These are phyloP conservation scores for Tuber indicum DNA, from an alignment of 495 filamentous ascomycete species.

Conservation along the genomic window DNA sequence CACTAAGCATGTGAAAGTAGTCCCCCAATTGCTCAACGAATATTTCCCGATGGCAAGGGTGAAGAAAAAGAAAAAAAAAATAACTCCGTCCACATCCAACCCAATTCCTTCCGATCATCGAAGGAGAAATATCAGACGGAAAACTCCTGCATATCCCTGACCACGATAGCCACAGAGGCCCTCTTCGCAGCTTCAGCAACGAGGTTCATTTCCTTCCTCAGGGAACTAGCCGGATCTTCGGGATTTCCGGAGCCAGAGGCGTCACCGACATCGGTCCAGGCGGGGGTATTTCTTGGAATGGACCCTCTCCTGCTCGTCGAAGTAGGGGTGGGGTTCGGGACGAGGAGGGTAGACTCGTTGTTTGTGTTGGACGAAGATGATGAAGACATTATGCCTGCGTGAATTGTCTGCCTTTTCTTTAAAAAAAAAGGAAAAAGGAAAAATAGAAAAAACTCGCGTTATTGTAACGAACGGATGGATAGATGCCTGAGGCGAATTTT, in stretches of 20 bases:
- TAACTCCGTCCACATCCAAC: background rate
- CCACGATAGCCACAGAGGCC: constrained; percentile 78
- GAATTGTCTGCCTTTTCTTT: background rate
- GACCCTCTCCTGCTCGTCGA: constrained; percentile 37
- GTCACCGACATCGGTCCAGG: constrained; percentile 15
- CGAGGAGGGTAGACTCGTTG: constrained; percentile 35
- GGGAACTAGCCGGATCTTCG: constrained; percentile 34
- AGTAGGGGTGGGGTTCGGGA: constrained; percentile 38
- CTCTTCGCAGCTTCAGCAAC: constrained; percentile 93
- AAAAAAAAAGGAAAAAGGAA: background rate
- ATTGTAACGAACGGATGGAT: background rate
- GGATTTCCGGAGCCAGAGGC: constrained; percentile 26
- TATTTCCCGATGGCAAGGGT: background rate
- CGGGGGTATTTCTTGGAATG: constrained; percentile 38
- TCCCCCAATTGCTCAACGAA: background rate
- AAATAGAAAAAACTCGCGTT: background rate
- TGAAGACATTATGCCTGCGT: constrained; percentile 26
- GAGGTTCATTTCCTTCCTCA: constrained; percentile 63
- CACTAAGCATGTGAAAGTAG: background rate
- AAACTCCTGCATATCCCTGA: constrained; percentile 72
- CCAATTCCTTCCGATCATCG: background rate
- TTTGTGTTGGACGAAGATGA: constrained; percentile 27
- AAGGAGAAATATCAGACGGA: constrained; percentile 46
- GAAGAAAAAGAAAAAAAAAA: constrained; percentile 8
- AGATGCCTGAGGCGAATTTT: background rate